These are phyloP conservation scores for Penicillium robsamsonii DNA, from an alignment of 495 filamentous ascomycete species.

Conservation along the genomic window DNA sequence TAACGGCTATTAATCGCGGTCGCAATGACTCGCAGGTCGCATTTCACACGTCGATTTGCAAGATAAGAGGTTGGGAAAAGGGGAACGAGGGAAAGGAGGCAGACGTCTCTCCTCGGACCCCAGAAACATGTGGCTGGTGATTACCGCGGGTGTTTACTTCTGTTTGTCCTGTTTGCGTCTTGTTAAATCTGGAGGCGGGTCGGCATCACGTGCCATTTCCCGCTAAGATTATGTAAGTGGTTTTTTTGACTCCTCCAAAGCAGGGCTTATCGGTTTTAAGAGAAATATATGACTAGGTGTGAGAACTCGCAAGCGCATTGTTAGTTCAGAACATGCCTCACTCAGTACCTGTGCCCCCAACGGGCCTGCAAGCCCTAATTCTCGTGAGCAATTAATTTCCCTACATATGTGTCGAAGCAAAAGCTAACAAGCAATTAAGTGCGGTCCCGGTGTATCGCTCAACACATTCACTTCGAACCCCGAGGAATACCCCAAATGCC, in stretches of 20 bases:
- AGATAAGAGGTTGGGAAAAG: conserved; percentile 28
- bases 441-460: conserved; percentile 77
- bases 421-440: conserved; percentile 2
- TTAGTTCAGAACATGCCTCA: conserved; percentile 13
- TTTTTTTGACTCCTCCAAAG: conserved; percentile 3
- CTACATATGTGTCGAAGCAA: not conserved
- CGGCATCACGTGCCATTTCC: not conserved
- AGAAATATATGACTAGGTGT: conserved; percentile 4
- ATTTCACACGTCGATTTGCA: conserved; percentile 30
- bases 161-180: conserved; percentile 15
- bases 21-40: conserved; percentile 35
- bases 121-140: conserved; percentile 51
- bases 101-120: conserved; percentile 32
- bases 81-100: conserved; percentile 23
- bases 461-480: conserved; percentile 89
- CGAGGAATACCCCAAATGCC: conserved; percentile 72
- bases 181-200: conserved; percentile 9
- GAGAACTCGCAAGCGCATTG: not conserved
- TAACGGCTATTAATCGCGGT: conserved; percentile 27
- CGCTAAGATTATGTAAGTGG: not conserved
- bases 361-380: conserved; percentile 90
- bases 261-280: not conserved
- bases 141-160: conserved; percentile 28
- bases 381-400: conserved; percentile 42
- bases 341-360: conserved; percentile 58